Base-by-base conservation (phyloP, 768 basidiomycete genomes). In the Leccinum disarticulatum region DNA sequence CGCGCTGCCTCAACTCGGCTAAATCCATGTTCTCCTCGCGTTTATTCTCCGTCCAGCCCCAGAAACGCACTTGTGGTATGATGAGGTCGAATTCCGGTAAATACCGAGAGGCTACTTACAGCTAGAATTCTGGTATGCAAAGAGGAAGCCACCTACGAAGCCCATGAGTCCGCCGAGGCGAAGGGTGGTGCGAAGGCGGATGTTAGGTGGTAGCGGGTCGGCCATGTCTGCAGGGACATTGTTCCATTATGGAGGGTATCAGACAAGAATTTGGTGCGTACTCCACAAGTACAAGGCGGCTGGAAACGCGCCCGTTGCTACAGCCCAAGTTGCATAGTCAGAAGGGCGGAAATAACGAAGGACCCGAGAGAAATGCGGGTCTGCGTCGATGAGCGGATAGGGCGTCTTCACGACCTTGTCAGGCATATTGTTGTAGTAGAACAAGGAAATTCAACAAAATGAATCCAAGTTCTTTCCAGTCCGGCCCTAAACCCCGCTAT, bases 1-100 rank as follows among this genome's bases (percentile, higher is more conserved):
- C 88, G 25, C 85, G 85, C 63, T 90, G 85, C 50, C 83, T 84
- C 48, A 98, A 79, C 73, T 98, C 96, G 15, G 79, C 80, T 43
- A 87, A 68, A 71, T 98, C 96, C 74, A 79, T 81, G 54, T 83
- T 83, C 64, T 90, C 83, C 73, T 98, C 96, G 15, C 84, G 80
- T 63, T 85, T 83, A 76, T 96, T 96, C 76, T 96, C 93, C 6
- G 85, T 77, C 93, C 93, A 95, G 54, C 93, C 93, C 92, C 91
- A 95, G 80, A 96, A 92, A n/a, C 93, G 93, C 70, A 84, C 91
- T 93, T 68, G 52, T 25, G 11, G 51, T 49, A 38, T 66, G 61
- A 57, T 66, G 48, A 52, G 71, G 55, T 33, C 46, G 52, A 41
- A 25, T 58, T 30, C 56, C 61, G 41, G 53, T 59, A 15, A 30